A percentile compares a stretch with the other conserved stretches of the same genome.
phyloP scores from a whole-genome alignment of 306 rosid genomes.

The Dryas octopetala region DNA sequence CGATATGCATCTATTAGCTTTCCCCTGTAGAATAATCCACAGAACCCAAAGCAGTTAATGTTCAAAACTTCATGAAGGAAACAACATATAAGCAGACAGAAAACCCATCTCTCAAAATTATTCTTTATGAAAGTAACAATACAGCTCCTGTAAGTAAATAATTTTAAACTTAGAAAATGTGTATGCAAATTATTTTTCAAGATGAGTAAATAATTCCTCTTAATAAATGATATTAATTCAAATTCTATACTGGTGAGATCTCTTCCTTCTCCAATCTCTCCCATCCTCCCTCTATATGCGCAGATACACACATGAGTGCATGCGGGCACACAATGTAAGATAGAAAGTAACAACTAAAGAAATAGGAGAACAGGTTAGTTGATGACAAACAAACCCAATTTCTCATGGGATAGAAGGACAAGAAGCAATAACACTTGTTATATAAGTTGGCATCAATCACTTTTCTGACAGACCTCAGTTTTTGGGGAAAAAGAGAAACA shows the following conservation, averaged over 20 bases:
- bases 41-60: conserved; percentile 24
- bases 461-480: background rate
- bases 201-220: background rate
- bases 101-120: background rate
- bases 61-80: conserved; percentile 9
- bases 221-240: background rate
- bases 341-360: background rate
- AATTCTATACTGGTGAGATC: background rate
- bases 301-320: background rate
- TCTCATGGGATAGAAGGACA: background rate
- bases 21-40: conserved; percentile 60
- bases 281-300: background rate
- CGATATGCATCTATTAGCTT: conserved; percentile 90
- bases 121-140: background rate
- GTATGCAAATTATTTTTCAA: no score
- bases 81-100: background rate
- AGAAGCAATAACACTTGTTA: background rate
- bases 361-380: background rate
- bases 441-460: no score
- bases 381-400: background rate
- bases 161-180: background rate
- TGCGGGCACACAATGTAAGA: background rate
- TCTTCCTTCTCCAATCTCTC: background rate
- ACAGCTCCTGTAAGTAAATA: background rate
- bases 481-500: background rate